Percentiles rank a stretch among this genome's conserved stretches.
phyloP scores from a whole-genome alignment of 768 basidiomycete genomes.

The Mycena crocata region DNA sequence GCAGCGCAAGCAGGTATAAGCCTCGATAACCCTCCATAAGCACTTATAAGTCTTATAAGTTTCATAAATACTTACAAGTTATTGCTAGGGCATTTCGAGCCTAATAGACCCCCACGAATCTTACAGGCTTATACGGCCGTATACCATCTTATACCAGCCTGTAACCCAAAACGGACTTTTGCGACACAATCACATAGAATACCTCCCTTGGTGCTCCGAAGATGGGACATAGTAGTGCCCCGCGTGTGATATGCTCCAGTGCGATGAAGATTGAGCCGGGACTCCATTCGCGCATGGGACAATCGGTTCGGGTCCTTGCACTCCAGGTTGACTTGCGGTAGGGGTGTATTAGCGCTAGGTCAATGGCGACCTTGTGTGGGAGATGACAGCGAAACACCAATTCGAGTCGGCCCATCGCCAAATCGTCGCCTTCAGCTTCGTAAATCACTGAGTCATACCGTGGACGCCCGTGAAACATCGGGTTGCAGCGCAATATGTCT shows the following conservation, averaged over 20 bases:
- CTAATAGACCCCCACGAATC: background rate
- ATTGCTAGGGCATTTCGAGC: background rate
- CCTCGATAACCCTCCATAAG: background rate
- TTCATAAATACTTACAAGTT: background rate
- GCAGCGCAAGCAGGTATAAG: no score
- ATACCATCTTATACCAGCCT: background rate
- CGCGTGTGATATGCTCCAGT: conserved; percentile 12
- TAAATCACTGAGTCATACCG: conserved; percentile 24
- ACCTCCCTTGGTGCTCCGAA: background rate
- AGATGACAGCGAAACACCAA: conserved; percentile 18
- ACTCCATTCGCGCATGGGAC: conserved; percentile 5
- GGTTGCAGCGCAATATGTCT: conserved; percentile 26
- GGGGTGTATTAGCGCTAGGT: conserved; percentile 10
- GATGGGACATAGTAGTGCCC: conserved; percentile 9
- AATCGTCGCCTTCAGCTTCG: background rate
- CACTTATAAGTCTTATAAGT: background rate
- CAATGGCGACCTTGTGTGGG: background rate
- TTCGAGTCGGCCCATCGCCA: conserved; percentile 18
- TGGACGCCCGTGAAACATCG: conserved; percentile 8
- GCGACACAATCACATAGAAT: conserved; percentile 14
- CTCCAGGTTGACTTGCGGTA: conserved; percentile 9
- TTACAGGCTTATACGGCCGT: background rate
- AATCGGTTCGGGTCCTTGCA: conserved; percentile 13
- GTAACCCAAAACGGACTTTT: no score
- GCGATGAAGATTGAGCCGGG: conserved; percentile 1